Percentiles rank a stretch among this genome's conserved stretches.
These are phyloP conservation scores for Entomortierella lignicola DNA, from an alignment of 192 early-diverging fungal species.

Conservation along the genomic window DNA sequence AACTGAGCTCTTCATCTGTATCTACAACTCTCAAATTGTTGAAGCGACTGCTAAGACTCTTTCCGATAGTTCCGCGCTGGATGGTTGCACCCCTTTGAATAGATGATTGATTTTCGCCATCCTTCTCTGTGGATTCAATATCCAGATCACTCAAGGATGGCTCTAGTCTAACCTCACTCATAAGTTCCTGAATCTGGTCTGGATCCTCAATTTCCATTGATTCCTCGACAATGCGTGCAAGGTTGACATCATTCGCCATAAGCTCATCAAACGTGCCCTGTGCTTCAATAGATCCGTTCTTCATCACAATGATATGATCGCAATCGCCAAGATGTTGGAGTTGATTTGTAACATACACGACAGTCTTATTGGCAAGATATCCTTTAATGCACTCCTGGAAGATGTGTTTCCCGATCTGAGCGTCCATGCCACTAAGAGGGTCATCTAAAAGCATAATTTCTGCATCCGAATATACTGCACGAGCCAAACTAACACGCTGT, in stretches of 20 bases:
- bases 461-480: slow-evolving; percentile 72
- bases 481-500: slow-evolving; percentile 72
- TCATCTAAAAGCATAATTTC: slow-evolving; percentile 81
- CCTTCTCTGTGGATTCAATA: slow-evolving; percentile 18
- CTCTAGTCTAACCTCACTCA: slow-evolving; percentile 54
- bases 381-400: slow-evolving; percentile 63
- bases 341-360: slow-evolving; percentile 77
- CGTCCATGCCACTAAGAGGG: slow-evolving; percentile 67
- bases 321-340: slow-evolving; percentile 69
- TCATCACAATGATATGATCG: slow-evolving; percentile 70
- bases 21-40: neutral
- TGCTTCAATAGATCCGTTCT: slow-evolving; percentile 60
- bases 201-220: slow-evolving; percentile 70
- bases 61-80: slow-evolving; percentile 6
- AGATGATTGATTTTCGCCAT: slow-evolving; percentile 10
- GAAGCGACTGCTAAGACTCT: slow-evolving; percentile 10
- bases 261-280: slow-evolving; percentile 72
- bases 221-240: slow-evolving; percentile 72
- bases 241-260: slow-evolving; percentile 70
- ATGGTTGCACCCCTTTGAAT: slow-evolving; percentile 29
- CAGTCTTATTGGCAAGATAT: slow-evolving; percentile 65
- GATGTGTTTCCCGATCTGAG: slow-evolving; percentile 61
- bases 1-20: slow-evolving; percentile 6
- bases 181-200: slow-evolving; percentile 57
- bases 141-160: slow-evolving; percentile 49